Evolutionary conservation across 139 green algal genomes (phyloP).

Genomic region (Coccomyxa sp.): DNA sequence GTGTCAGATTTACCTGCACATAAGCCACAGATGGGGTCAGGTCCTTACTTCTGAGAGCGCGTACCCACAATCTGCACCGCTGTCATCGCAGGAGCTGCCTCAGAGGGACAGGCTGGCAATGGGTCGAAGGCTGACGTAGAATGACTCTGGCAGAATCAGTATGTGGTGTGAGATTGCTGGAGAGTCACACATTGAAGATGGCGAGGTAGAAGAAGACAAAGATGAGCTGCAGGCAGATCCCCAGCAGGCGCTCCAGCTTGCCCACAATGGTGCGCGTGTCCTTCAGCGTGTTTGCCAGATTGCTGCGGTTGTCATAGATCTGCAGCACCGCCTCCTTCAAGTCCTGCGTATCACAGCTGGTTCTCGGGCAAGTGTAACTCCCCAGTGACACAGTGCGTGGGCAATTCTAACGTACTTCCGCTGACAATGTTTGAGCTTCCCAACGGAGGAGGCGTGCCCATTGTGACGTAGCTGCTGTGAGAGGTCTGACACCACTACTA

Average conservation of each 20-base stretch:
- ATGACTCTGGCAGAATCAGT: neutral
- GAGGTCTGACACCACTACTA: too few species aligned
- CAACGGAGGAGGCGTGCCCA: too few species aligned
- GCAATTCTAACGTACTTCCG: too few species aligned
- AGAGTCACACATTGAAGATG: constrained; percentile 37
- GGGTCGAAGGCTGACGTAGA: too few species aligned
- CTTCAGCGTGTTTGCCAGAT: constrained; percentile 67
- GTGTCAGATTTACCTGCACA: constrained; percentile 40
- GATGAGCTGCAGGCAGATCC: constrained; percentile 32
- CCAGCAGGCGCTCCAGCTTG: constrained; percentile 66
- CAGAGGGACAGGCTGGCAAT: neutral
- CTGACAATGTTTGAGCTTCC: too few species aligned
- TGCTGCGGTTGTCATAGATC: constrained; percentile 47
- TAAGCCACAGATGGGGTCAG: too few species aligned
- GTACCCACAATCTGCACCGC: neutral
- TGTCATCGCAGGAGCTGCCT: neutral
- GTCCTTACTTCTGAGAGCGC: too few species aligned
- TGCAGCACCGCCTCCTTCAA: neutral
- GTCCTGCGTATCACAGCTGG: neutral
- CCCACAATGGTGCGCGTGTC: constrained; percentile 63
- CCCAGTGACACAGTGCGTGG: too few species aligned
- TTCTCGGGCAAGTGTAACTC: neutral
- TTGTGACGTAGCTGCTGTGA: too few species aligned
- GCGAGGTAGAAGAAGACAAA: constrained; percentile 52
- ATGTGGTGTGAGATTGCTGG: neutral